phyloP scores from a whole-genome alignment of 352 stramenopile species.

The Globisporangium cylindrosporum region DNA sequence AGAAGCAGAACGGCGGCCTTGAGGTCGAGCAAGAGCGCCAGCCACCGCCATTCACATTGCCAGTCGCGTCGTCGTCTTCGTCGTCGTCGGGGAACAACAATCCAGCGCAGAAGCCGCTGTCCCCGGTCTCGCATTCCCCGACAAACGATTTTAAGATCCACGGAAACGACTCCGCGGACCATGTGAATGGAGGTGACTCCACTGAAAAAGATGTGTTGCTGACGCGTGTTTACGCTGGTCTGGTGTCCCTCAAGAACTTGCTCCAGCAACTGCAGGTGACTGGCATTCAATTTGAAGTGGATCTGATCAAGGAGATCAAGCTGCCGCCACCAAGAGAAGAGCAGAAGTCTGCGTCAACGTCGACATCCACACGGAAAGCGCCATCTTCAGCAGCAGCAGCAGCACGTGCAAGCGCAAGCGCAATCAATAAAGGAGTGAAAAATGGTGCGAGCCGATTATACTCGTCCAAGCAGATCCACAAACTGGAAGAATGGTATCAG shows the following conservation, averaged over 20 bases:
- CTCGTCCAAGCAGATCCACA: conserved; percentile 85
- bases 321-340: conserved; percentile 49
- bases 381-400: conserved; percentile 8
- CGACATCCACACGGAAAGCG: conserved; percentile 28
- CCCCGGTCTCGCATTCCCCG: conserved; percentile 28
- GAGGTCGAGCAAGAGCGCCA: conserved; percentile 8
- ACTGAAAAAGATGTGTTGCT: conserved; percentile 43
- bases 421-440: conserved; percentile 52
- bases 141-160: conserved; percentile 30
- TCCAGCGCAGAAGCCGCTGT: conserved; percentile 19
- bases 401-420: conserved; percentile 23
- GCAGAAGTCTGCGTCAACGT: conserved; percentile 30
- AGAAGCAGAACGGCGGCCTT: not conserved
- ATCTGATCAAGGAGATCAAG: conserved; percentile 79
- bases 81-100: not conserved
- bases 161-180: conserved; percentile 17
- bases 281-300: conserved; percentile 80
- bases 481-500: conserved; percentile 88
- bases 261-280: conserved; percentile 77
- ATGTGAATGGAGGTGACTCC: conserved; percentile 16
- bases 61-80: conserved; percentile 27
- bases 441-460: conserved; percentile 81
- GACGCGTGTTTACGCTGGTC: conserved; percentile 48
- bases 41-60: conserved; percentile 40
- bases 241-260: conserved; percentile 69